phyloP scores from a whole-genome alignment of 768 basidiomycete species.

The Hirschioporus abietinus region DNA sequence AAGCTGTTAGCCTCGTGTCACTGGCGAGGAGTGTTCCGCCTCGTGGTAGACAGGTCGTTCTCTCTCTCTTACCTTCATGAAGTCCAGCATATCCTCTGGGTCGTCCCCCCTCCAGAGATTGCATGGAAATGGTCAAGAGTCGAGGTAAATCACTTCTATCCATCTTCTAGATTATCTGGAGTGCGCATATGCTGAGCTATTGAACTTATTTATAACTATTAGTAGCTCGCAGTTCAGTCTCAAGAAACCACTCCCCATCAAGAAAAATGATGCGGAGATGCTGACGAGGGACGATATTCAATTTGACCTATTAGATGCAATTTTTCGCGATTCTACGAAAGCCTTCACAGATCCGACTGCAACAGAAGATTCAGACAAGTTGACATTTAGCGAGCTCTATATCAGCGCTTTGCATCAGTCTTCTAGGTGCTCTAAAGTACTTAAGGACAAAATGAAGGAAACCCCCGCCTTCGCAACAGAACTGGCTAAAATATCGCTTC shows the following conservation, averaged over 20 bases:
- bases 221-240: slow-evolving; percentile 36
- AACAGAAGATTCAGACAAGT: slow-evolving; percentile 24
- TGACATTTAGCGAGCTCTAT: slow-evolving; percentile 45
- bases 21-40: slow-evolving; percentile 2
- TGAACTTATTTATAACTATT: background rate
- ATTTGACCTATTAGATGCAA: slow-evolving; percentile 40
- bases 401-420: slow-evolving; percentile 46
- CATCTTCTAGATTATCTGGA: background rate
- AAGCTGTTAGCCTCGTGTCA: slow-evolving; percentile 1
- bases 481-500: slow-evolving; percentile 68
- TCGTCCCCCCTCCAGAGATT: background rate
- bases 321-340: slow-evolving; percentile 40
- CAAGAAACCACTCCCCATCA: slow-evolving; percentile 37
- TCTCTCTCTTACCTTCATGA: slow-evolving; percentile 4
- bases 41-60: background rate
- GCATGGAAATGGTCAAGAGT: background rate
- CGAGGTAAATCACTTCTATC: slow-evolving; percentile 1
- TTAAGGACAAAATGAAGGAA: slow-evolving; percentile 68
- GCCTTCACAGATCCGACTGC: slow-evolving; percentile 61
- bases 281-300: slow-evolving; percentile 65
- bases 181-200: background rate
- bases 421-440: slow-evolving; percentile 60
- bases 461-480: slow-evolving; percentile 54
- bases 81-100: slow-evolving; percentile 3
- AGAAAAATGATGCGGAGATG: slow-evolving; percentile 60